Evolutionary conservation across 768 basidiomycete species (phyloP).

Genomic region (Lepiota venenata): DNA sequence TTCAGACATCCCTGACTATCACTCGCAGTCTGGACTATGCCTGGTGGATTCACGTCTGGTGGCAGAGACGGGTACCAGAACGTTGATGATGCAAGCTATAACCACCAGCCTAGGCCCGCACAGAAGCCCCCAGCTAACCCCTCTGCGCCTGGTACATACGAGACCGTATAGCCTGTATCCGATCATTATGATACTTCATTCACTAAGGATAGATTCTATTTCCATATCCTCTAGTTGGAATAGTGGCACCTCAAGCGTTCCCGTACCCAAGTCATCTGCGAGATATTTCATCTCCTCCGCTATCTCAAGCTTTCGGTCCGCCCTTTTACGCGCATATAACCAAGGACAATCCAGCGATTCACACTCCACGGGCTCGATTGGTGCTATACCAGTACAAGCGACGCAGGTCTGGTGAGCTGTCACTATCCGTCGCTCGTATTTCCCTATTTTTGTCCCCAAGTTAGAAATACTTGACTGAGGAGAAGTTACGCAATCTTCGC

Average conservation of each 20-base stretch:
- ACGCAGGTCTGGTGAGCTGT: slow-evolving; percentile 69
- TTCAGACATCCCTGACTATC: background rate
- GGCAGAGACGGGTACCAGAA: slow-evolving; percentile 60
- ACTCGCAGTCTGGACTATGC: slow-evolving; percentile 71
- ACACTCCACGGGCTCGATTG: slow-evolving; percentile 63
- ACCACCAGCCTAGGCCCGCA: slow-evolving; percentile 24
- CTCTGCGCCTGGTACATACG: slow-evolving; percentile 38
- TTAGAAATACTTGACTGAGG: slow-evolving; percentile 53
- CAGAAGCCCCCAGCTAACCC: slow-evolving; percentile 20
- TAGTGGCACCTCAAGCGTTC: background rate
- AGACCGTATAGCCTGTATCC: slow-evolving; percentile 22
- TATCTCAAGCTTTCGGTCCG: slow-evolving; percentile 38
- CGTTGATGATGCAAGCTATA: slow-evolving; percentile 48
- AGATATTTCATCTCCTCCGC: slow-evolving; percentile 30
- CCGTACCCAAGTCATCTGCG: slow-evolving; percentile 9
- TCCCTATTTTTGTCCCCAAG: slow-evolving; percentile 51
- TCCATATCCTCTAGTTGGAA: slow-evolving; percentile 1
- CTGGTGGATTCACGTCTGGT: slow-evolving; percentile 61
- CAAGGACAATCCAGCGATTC: slow-evolving; percentile 86
- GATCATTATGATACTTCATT: slow-evolving; percentile 6
- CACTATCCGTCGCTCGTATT: slow-evolving; percentile 50
- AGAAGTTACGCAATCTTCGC: slow-evolving; percentile 51
- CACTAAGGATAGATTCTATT: slow-evolving; percentile 9
- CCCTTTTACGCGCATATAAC: slow-evolving; percentile 68
- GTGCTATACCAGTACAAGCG: slow-evolving; percentile 59